Base-by-base conservation (phyloP, 495 filamentous ascomycete species). In the Aspergillus panamensis region DNA sequence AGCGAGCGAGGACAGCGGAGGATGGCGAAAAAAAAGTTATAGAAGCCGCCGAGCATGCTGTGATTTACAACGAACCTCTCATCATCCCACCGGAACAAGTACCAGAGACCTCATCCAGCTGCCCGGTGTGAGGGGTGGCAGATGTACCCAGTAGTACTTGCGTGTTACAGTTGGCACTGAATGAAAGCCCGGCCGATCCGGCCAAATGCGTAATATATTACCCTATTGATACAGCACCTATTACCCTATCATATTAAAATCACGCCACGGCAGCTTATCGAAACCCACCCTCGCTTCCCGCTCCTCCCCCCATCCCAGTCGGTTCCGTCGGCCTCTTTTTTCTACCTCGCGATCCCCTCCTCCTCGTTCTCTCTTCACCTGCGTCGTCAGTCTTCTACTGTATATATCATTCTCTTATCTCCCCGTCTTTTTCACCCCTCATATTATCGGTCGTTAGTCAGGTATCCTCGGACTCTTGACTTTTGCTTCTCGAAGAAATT, bases 261-360 rank as follows among this genome's bases (percentile, higher is more conserved):
- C 32, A 40, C 42, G 42, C 51, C 32, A 44, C 42, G 49, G 43
- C 53, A 20, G 44, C 55, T 62, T 55, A 65, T 52, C 40, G 5
- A 25, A 55, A 42, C 54, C 56, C 54, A 57, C 58, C 59, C 42
- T 64, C 55, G 55, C 60, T 62, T 60, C 57, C 61, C 62, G 48
- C 60, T 63, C 49, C 63, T 62, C 62, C 57, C 55, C 16, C 52
- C 32, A 52, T 39, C 39, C 48, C 37, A 51, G 29, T 42, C 50
- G 35, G n/a, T n/a, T n/a, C n/a, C n/a, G n/a, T n/a, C n/a, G n/a
- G n/a, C n/a, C n/a, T 52, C 48, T 50, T 35, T 33, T 49, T 51
- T 40, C 47, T 55, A 60, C 62, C 61, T 64, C 66, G 59, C 60
- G 61, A 59, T 51, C 37, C 40, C 55, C 57, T 60, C 53, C 56